Evolutionary conservation across 2,329 filamentous ascomycete genomes (phyloP).

Genomic region (Phyllosticta citribraziliensis): DNA sequence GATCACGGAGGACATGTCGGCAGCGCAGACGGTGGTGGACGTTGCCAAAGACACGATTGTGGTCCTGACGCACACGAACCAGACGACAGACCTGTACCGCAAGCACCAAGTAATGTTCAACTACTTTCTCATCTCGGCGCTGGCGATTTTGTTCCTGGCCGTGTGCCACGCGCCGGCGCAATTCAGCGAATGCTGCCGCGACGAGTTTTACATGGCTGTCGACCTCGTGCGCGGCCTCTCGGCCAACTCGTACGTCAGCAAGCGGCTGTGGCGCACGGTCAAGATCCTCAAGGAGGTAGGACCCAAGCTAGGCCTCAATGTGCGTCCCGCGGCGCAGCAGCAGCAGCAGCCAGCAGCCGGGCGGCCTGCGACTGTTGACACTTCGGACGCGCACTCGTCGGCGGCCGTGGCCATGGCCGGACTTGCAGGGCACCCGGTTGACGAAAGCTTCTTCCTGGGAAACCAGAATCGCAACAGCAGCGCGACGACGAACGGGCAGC

Average conservation of each 20-base stretch:
- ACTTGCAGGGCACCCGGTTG: constrained; percentile 51
- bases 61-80: constrained; percentile 61
- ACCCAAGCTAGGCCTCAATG: constrained; percentile 53
- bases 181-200: constrained; percentile 58
- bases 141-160: constrained; percentile 67
- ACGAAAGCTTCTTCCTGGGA: constrained; percentile 43
- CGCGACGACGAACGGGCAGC: constrained; percentile 4
- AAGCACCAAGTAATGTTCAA: constrained; percentile 69
- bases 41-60: constrained; percentile 69
- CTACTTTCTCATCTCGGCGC: constrained; percentile 65
- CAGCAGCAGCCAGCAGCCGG: not conserved
- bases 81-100: constrained; percentile 60
- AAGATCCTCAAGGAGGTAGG: constrained; percentile 62
- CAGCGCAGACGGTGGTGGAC: constrained; percentile 65
- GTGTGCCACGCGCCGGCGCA: constrained; percentile 64
- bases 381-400: constrained; percentile 48
- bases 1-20: constrained; percentile 64
- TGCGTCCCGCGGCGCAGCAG: constrained; percentile 21
- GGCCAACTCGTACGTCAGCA: constrained; percentile 60
- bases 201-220: constrained; percentile 71
- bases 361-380: constrained; percentile 19
- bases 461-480: constrained; percentile 12
- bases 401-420: constrained; percentile 58
- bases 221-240: constrained; percentile 65
- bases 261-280: constrained; percentile 64